These are phyloP conservation scores for Flaveria robusta DNA, from an alignment of 129 eudicot genomes.

Conservation along the genomic window DNA sequence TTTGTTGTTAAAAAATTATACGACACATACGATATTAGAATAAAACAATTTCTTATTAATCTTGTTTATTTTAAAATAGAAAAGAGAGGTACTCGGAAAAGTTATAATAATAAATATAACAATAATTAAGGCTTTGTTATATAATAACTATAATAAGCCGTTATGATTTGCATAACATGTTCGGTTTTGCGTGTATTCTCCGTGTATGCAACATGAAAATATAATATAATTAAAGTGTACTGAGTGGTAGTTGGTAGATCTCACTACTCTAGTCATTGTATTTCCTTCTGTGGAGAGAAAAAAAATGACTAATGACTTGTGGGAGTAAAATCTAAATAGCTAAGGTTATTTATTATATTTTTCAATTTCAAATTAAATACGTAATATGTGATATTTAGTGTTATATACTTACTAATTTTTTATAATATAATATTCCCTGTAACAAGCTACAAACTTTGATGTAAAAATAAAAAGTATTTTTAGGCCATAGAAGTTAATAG, in stretches of 20 bases:
- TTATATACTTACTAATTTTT: too few relatives aligned
- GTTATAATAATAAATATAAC: not conserved
- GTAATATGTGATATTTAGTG: too few relatives aligned
- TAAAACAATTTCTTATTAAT: not conserved
- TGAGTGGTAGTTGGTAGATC: not conserved
- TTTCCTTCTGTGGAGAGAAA: too few relatives aligned
- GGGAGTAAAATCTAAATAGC: too few relatives aligned
- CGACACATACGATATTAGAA: not conserved
- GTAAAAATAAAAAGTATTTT: too few relatives aligned
- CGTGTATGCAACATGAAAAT: not conserved
- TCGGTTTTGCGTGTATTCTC: conserved; percentile 15
- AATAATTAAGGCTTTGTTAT: not conserved
- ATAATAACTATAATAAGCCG: not conserved
- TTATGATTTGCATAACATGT: not conserved
- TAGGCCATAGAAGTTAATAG: too few relatives aligned
- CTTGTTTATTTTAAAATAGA: not conserved
- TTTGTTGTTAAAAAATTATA: too few relatives aligned
- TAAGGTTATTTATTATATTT: too few relatives aligned
- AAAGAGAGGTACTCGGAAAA: not conserved
- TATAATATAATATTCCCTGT: too few relatives aligned
- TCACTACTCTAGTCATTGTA: not conserved
- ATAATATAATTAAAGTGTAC: not conserved
- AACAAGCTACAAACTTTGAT: too few relatives aligned
- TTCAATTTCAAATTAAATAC: too few relatives aligned
- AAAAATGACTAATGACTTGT: too few relatives aligned